A percentile compares a stretch with the other conserved stretches of the same genome.
phyloP scores from a whole-genome alignment of 2,329 filamentous ascomycete genomes.

The Aureobasidium mangrovei region DNA sequence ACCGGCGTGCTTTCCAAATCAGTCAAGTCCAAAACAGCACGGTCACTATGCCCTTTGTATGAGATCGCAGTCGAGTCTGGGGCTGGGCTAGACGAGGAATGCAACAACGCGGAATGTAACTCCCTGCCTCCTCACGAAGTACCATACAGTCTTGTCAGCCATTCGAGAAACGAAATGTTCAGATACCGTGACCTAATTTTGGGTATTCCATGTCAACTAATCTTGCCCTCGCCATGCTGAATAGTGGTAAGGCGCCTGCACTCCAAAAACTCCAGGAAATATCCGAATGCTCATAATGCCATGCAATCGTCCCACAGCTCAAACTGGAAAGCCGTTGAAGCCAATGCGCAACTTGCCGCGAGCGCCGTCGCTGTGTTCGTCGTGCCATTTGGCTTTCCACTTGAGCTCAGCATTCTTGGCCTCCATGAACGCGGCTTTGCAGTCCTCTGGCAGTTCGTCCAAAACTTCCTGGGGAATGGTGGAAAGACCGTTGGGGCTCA shows the following conservation, averaged over 20 bases:
- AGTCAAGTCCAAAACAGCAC: not conserved
- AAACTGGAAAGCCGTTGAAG: conserved; percentile 42
- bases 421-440: conserved; percentile 61
- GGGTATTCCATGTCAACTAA: conserved; percentile 11
- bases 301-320: conserved; percentile 9
- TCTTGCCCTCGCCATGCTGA: conserved; percentile 3
- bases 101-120: not conserved
- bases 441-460: conserved; percentile 59
- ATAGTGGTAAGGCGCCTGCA: not conserved
- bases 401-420: conserved; percentile 55
- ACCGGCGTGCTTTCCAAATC: not conserved
- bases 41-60: not conserved
- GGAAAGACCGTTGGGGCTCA: conserved; percentile 48
- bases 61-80: not conserved
- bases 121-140: not conserved
- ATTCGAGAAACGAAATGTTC: conserved; percentile 3
- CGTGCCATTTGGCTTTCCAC: conserved; percentile 69
- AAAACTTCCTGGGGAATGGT: conserved; percentile 57
- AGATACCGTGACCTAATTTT: conserved; percentile 4
- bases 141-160: not conserved
- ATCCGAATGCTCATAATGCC: not conserved
- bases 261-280: conserved; percentile 10
- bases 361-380: conserved; percentile 51
- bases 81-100: not conserved
- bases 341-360: conserved; percentile 40